A percentile compares a stretch with the other conserved stretches of the same genome.
Conservation (phyloP, 768 basidiomycete species). For the Suillus alpinus region DNA sequence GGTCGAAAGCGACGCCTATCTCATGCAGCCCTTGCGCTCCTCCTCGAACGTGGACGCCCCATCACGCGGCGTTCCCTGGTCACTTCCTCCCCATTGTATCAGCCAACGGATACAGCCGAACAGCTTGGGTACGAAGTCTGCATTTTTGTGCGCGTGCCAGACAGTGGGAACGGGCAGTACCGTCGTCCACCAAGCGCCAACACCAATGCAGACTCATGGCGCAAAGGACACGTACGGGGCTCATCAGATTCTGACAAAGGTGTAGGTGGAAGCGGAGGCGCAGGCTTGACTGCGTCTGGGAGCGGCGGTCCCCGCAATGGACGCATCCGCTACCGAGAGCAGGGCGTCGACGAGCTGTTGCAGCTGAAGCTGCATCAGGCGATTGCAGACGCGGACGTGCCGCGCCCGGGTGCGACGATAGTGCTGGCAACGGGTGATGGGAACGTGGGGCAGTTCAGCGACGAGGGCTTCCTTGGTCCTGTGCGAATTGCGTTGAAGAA, state of each 20-base stretch:
- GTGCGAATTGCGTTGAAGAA: conserved; percentile 81
- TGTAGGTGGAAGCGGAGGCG: conserved; percentile 21
- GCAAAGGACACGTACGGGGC: conserved; percentile 16
- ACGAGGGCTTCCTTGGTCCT: conserved; percentile 88
- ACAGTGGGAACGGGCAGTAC: conserved; percentile 61
- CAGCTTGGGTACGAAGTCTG: conserved; percentile 74
- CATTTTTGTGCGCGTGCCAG: conserved; percentile 69
- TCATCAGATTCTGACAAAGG: conserved; percentile 22
- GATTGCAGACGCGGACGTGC: conserved; percentile 66
- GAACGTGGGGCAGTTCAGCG: conserved; percentile 87
- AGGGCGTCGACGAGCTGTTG: conserved; percentile 93
- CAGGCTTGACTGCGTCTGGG: conserved; percentile 11
- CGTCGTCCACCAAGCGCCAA: conserved; percentile 26
- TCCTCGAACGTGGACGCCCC: conserved; percentile 79
- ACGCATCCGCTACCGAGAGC: conserved; percentile 73
- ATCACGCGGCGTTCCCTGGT: conserved; percentile 74
- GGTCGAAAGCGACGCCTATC: conserved; percentile 55
- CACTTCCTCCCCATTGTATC: conserved; percentile 81
- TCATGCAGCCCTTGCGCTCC: conserved; percentile 71
- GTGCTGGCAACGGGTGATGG: conserved; percentile 95
- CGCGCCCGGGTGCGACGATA: conserved; percentile 68
- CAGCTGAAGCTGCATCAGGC: conserved; percentile 92
- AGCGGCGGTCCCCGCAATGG: conserved; percentile 15
- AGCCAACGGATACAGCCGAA: conserved; percentile 71
- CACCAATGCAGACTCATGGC: conserved; percentile 14